These are phyloP conservation scores for Pistacia vera DNA, from an alignment of 345 rosid genomes.

Conservation along the genomic window DNA sequence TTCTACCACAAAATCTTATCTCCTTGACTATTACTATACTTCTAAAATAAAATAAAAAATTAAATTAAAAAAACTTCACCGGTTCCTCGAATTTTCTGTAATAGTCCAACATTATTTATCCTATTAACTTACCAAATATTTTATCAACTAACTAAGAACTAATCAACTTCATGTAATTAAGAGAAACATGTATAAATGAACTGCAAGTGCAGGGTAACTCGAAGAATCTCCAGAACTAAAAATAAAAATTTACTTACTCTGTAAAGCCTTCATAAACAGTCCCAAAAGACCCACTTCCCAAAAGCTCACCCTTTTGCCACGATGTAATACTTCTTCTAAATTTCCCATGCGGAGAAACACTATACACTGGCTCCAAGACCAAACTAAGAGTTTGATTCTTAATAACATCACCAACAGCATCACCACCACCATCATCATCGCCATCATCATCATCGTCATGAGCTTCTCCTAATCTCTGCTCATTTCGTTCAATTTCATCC, in stretches of 20 bases:
- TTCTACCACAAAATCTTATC: neutral
- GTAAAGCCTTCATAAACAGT: conserved; percentile 79
- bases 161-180: neutral
- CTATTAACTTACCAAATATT: neutral
- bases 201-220: neutral
- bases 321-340: conserved; percentile 41
- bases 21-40: too few relatives aligned
- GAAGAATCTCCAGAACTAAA: neutral
- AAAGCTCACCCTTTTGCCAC: conserved; percentile 79
- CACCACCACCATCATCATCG: neutral
- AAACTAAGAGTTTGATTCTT: neutral
- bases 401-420: neutral
- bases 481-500: neutral
- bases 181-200: neutral
- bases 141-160: neutral
- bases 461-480: conserved; percentile 17
- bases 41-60: neutral
- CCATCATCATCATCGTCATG: neutral
- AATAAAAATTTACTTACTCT: conserved; percentile 46
- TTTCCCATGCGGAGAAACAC: conserved; percentile 62
- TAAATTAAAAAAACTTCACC: neutral
- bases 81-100: neutral
- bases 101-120: neutral
- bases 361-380: conserved; percentile 35
- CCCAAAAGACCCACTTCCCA: conserved; percentile 89